phyloP scores from a whole-genome alignment of 1,284 basidiomycete species.

The Cutaneotrichosporon cavernicola region DNA sequence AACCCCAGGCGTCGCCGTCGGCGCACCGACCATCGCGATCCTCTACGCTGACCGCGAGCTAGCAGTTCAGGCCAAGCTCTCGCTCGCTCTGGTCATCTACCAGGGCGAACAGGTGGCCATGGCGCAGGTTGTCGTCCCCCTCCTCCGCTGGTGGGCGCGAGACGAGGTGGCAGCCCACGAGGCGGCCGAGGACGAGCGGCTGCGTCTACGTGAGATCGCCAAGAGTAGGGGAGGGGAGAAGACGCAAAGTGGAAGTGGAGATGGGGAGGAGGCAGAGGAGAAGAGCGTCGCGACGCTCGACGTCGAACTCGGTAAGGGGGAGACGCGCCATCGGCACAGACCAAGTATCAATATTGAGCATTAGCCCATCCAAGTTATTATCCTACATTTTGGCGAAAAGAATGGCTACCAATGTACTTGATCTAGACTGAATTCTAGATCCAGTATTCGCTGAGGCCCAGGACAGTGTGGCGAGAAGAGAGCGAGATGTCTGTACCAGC shows the following conservation, averaged over 20 bases:
- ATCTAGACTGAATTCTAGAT: no score
- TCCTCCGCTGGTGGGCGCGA: slow-evolving; percentile 14
- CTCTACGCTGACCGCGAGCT: slow-evolving; percentile 21
- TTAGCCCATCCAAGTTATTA: no score
- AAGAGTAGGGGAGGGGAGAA: neutral
- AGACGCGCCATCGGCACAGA: neutral
- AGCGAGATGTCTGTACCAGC: no score
- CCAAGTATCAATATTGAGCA: no score
- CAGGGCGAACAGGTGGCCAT: slow-evolving; percentile 20
- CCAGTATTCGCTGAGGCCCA: no score
- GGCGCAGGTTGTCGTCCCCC: slow-evolving; percentile 12
- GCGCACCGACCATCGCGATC: slow-evolving; percentile 29
- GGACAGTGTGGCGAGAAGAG: no score
- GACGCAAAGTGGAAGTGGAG: neutral
- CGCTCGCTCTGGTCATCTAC: slow-evolving; percentile 14
- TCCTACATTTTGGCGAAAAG: no score
- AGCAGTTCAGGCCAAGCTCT: slow-evolving; percentile 13
- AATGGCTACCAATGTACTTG: no score
- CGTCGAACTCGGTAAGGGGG: neutral
- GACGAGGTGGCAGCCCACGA: slow-evolving; percentile 13
- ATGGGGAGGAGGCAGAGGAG: neutral
- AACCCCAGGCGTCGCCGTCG: slow-evolving; percentile 23
- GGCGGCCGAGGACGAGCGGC: slow-evolving; percentile 1
- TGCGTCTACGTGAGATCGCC: neutral
- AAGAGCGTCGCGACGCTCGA: neutral